Conservation (phyloP, 225 moss, liverwort and hornwort genomes). For the Neckera pumila region DNA sequence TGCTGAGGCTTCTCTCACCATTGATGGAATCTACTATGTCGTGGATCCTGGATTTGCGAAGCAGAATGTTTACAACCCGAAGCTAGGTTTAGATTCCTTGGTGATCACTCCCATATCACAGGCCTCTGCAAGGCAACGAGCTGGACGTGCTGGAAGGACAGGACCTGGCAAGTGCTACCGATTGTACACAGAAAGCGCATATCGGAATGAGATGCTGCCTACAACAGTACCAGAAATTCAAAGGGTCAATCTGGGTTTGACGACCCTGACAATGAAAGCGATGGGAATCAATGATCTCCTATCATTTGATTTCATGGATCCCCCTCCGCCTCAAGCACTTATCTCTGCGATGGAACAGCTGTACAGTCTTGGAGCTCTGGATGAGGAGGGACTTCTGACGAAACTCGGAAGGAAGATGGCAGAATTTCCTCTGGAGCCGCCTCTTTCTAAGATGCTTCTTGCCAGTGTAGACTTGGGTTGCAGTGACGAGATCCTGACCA, state of each 20-base stretch:
- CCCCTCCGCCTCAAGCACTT: conserved; percentile 91
- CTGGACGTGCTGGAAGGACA: conserved; percentile 91
- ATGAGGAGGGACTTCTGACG: conserved; percentile 87
- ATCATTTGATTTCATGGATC: conserved; percentile 98
- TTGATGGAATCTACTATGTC: conserved; percentile 93
- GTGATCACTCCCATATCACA: conserved; percentile 97
- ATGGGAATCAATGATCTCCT: conserved; percentile 98
- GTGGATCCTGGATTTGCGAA: conserved; percentile 99
- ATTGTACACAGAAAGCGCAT: conserved; percentile 90
- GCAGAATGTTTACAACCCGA: conserved; percentile 94
- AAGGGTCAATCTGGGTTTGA: conserved; percentile 72
- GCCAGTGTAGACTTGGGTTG: conserved; percentile 97
- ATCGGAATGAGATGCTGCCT: conserved; percentile 92
- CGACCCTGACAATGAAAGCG: conserved; percentile 88
- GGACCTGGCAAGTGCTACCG: conserved; percentile 97
- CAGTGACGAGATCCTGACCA: conserved; percentile 94
- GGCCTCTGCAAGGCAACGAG: conserved; percentile 93
- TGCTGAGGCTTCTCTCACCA: conserved; percentile 94
- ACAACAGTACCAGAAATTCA: conserved; percentile 97
- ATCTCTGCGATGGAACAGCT: conserved; percentile 98
- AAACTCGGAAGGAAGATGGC: conserved; percentile 96
- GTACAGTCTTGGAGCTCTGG: conserved; percentile 90
- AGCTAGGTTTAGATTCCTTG: conserved; percentile 86
- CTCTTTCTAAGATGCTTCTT: conserved; percentile 87
- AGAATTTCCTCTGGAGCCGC: conserved; percentile 91